phyloP scores from a whole-genome alignment of 805 yeast species.

The Metschnikowia rubicola region DNA sequence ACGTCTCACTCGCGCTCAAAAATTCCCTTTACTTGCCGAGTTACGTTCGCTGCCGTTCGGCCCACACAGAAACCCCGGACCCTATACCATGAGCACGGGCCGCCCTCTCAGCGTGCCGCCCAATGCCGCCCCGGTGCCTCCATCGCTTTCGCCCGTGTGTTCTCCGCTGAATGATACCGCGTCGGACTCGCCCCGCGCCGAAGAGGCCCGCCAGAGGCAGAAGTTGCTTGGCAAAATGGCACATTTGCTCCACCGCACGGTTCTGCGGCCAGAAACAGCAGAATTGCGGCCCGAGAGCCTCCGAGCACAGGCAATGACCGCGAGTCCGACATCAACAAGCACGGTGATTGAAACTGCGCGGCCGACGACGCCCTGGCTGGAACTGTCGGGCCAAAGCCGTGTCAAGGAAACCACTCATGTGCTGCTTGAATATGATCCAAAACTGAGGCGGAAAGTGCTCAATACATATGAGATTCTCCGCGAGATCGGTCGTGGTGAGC shows the following conservation, averaged over 20 bases:
- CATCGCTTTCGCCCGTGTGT: conserved; percentile 3
- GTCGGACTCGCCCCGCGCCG: conserved; percentile 1
- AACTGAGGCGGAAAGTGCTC: conserved; percentile 71
- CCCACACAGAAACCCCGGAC: background rate
- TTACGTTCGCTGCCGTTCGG: background rate
- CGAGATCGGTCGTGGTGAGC: conserved; percentile 95
- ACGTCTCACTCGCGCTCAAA: too few species aligned
- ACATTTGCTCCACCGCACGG: conserved; percentile 24
- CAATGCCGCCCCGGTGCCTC: conserved; percentile 2
- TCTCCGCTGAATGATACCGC: background rate
- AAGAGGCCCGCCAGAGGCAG: conserved; percentile 19
- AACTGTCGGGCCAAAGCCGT: conserved; percentile 1
- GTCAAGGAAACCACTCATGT: conserved; percentile 76
- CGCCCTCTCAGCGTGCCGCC: conserved; percentile 5
- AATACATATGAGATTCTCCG: conserved; percentile 85
- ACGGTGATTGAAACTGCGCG: background rate
- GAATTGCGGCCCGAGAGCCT: background rate
- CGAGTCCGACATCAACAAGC: conserved; percentile 1
- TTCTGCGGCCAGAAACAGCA: background rate
- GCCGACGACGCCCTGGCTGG: conserved; percentile 4
- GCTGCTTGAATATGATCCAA: conserved; percentile 83
- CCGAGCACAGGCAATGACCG: conserved; percentile 1
- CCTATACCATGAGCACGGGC: conserved; percentile 4
- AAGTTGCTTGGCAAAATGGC: conserved; percentile 32
- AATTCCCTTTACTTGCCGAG: too few species aligned